Base-by-base conservation (phyloP, 768 basidiomycete genomes). In the Trametes gibbosa region DNA sequence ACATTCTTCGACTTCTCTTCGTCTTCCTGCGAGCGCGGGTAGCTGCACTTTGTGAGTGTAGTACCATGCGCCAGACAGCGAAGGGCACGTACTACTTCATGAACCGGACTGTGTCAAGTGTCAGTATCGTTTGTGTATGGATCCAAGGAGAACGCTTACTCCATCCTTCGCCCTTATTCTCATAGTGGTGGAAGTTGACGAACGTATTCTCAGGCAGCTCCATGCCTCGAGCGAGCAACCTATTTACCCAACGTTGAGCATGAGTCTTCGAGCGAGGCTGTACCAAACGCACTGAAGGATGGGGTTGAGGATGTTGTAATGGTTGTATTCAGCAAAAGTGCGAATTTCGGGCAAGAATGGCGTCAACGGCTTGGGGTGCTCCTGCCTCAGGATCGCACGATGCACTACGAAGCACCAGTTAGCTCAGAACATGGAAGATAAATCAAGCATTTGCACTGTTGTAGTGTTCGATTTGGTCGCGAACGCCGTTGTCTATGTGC, bases 51-150 rank as follows among this genome's bases (percentile, higher is more conserved):
- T 23, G 53, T 58, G 19, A 47, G 27, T 17, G 46, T 46, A 5
- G n/a, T 40, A 23, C 17, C 5, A 13, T 19, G 39, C 16, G 32
- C 17, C 23, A 46, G 13, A 53, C 25, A 27, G 29, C 35, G 27
- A 48, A 17, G 16, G 4, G 7, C 43, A 53, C 81, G 13, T 27
- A 84, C 84, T 86, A 87, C 73, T 86, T 85, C 83, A 86, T 85
- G 68, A 81, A 85, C 46, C 85, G 76, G 6, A 81, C 85, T 86
- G 53, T 2, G 16, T 8, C 2, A 19, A 17, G 24, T 6, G 32
- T 47, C 3, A 34, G 16, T 14, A 14, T 41, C 17, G 21, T 14
- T 13, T n/a, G 32, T 13, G 19, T 19, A 27, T 6, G 8, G 23
- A 9, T 24, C 12, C 23, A 23, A 24, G 3, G 23, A 21, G 10